Conservation (phyloP, 1,284 basidiomycete species). For the Ustilago lituana region DNA sequence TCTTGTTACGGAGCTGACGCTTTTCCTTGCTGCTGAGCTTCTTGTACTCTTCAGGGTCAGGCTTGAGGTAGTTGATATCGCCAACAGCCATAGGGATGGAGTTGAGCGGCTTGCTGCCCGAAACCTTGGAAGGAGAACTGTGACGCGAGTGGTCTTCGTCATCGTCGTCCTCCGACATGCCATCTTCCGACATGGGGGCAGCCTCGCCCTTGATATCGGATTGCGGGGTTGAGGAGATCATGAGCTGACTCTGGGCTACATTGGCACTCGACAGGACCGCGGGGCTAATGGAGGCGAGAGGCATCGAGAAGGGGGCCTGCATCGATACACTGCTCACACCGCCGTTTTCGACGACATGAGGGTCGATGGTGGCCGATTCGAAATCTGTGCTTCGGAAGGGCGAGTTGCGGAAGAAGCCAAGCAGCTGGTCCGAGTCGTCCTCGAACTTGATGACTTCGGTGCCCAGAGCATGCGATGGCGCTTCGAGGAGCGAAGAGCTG, state of each 20-base stretch:
- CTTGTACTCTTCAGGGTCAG: conserved; percentile 90
- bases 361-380: conserved; percentile 46
- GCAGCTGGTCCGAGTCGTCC: conserved; percentile 27
- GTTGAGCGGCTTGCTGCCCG: conserved; percentile 37
- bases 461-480: background rate
- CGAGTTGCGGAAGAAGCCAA: conserved; percentile 40
- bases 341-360: conserved; percentile 39
- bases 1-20: conserved; percentile 94
- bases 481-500: conserved; percentile 16
- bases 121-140: conserved; percentile 12
- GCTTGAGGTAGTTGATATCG: conserved; percentile 66
- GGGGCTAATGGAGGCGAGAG: conserved; percentile 22
- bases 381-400: conserved; percentile 36
- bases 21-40: conserved; percentile 96
- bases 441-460: conserved; percentile 29
- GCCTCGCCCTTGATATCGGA: conserved; percentile 11
- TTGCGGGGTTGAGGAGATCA: conserved; percentile 8
- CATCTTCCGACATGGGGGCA: conserved; percentile 48
- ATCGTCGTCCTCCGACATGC: conserved; percentile 42
- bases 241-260: conserved; percentile 4
- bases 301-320: conserved; percentile 9
- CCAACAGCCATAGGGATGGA: conserved; percentile 39
- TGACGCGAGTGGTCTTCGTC: conserved; percentile 22
- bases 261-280: conserved; percentile 3
- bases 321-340: background rate